These are phyloP conservation scores for Ustulina deusta DNA, from an alignment of 2,329 filamentous ascomycete species.

Conservation along the genomic window DNA sequence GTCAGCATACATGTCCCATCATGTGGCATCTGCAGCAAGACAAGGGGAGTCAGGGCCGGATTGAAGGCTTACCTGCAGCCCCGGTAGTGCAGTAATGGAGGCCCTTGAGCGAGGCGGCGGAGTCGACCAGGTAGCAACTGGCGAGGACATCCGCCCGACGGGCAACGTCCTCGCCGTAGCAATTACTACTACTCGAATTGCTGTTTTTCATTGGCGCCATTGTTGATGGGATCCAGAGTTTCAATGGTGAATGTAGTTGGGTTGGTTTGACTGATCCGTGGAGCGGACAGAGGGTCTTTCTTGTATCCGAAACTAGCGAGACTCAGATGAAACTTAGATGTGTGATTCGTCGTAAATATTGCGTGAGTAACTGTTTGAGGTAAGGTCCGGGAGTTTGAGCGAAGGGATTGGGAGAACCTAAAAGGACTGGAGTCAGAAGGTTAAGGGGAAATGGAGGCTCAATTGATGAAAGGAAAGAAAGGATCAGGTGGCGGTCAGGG, in stretches of 20 bases:
- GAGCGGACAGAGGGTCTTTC: background rate
- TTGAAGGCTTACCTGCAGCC: conserved; percentile 73
- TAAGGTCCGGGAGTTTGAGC: background rate
- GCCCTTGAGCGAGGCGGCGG: conserved; percentile 77
- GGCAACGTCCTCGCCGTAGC: conserved; percentile 76
- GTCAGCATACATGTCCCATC: conserved; percentile 14
- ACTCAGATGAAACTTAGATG: background rate
- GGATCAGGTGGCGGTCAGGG: conserved; percentile 36
- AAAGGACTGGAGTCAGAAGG: background rate
- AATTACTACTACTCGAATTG: conserved; percentile 81
- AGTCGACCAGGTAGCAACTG: conserved; percentile 89
- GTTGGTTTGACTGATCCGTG: conserved; percentile 8
- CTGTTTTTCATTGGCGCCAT: conserved; percentile 79
- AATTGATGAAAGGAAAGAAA: conserved; percentile 25
- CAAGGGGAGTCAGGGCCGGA: background rate
- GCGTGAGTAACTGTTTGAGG: too few relatives aligned
- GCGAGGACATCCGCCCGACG: conserved; percentile 82
- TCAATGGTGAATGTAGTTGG: conserved; percentile 19
- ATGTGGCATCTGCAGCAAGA: conserved; percentile 5
- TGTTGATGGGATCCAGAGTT: conserved; percentile 52
- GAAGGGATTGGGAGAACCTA: background rate
- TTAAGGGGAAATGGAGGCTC: conserved; percentile 29
- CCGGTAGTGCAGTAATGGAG: conserved; percentile 97
- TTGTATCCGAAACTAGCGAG: background rate
- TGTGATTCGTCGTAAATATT: background rate